These are phyloP conservation scores for Exserohilum turcica DNA, from an alignment of 2,329 filamentous ascomycete species.

Conservation along the genomic window DNA sequence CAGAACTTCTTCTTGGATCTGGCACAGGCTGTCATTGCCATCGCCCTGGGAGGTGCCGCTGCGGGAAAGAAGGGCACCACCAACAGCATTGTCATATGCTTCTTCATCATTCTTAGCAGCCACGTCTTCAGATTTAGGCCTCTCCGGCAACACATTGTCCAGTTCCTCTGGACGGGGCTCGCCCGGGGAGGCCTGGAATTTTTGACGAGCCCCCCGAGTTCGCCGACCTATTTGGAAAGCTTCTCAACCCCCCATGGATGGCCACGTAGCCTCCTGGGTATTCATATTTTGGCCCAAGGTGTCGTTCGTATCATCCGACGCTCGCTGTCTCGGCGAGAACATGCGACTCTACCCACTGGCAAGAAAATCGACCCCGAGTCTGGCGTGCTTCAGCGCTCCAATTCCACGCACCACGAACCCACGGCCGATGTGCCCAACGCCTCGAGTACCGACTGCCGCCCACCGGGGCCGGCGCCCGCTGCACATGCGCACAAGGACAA, in stretches of 20 bases:
- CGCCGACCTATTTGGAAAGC: conserved; percentile 42
- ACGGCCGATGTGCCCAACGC: conserved; percentile 58
- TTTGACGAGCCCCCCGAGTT: conserved; percentile 46
- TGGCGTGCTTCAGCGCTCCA: conserved; percentile 47
- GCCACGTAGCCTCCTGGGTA: conserved; percentile 71
- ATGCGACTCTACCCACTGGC: conserved; percentile 41
- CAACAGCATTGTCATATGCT: conserved; percentile 73
- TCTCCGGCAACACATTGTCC: conserved; percentile 50
- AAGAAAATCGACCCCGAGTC: conserved; percentile 65
- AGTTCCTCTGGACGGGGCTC: conserved; percentile 48
- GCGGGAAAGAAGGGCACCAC: conserved; percentile 70
- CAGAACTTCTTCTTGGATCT: conserved; percentile 89
- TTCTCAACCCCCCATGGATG: conserved; percentile 62
- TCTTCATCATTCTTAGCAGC: conserved; percentile 65
- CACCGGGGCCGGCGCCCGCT: conserved; percentile 57
- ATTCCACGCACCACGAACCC: conserved; percentile 45
- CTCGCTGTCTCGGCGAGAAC: conserved; percentile 47
- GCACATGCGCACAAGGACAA: conserved; percentile 62
- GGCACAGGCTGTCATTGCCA: conserved; percentile 89
- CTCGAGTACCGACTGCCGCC: conserved; percentile 55
- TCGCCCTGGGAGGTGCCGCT: conserved; percentile 83
- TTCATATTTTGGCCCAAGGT: conserved; percentile 76
- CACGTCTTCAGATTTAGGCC: conserved; percentile 61
- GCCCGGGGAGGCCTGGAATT: conserved; percentile 50
- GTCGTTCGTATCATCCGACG: conserved; percentile 70